Evolutionary conservation across 768 basidiomycete species (phyloP), one percentile per base, ranked within the genome.

Genomic region (Pholiota conissans): DNA sequence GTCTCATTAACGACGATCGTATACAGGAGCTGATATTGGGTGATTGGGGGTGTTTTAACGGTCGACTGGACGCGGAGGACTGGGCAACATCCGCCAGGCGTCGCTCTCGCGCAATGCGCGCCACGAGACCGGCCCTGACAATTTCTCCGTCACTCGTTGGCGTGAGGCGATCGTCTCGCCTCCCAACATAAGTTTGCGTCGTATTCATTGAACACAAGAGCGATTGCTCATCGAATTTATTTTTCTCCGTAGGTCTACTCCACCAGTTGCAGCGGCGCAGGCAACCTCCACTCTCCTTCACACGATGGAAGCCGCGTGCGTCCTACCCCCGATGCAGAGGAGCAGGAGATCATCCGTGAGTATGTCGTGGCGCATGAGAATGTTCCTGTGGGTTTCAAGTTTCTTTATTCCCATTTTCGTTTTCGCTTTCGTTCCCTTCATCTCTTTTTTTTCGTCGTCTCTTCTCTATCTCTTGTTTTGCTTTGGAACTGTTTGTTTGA

Each of bases 251-350:
- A 84, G 74, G 57, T 79, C 16, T 76, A 73, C 61, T 85, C 84
- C 18, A 80, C 81, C 42, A 93, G 93, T 11, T 84, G 92, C 50
- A 93, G 93, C 26, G 93, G 93, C 16, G 82, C 82, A 7, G 93
- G 93, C 8, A 95, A 95, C 78, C 85, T 95, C 50, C 85, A 90
- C 56, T 89, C 91, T 1, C 86, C 86, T 0, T 91, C 90, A 22
- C 82, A 85, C 32, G 86, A 85, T 40, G 63, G 63, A 16, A 32
- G 46, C 24, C 28, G 29, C 13, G 53, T 52, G 52, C 65, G 60
- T 13, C 61, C 63, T 34, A 64, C 68, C 5, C 64, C 63, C 16
- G 72, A 70, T 47, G 63, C 65, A 1, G 71, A 72, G 22, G 82
- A 84, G 60, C 79, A 83, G 60, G 64, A 73, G n/a, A 65, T 81